phyloP scores from a whole-genome alignment of 495 filamentous ascomycete species.

The Darksidea phi region DNA sequence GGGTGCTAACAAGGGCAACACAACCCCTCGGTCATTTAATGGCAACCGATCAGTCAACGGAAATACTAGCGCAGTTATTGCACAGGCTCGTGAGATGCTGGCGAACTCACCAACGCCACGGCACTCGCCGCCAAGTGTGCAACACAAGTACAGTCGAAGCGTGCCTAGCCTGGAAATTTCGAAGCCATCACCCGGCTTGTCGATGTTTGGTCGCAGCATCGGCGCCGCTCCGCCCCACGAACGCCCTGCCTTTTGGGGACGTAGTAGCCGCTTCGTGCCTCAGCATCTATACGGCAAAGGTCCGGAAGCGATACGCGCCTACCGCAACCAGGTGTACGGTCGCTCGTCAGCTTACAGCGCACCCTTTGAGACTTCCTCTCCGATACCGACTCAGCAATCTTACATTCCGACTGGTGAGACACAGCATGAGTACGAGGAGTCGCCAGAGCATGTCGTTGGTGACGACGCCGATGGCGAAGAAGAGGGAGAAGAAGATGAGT shows the following conservation, averaged over 20 bases:
- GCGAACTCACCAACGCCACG: not conserved
- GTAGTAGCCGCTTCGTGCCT: constrained; percentile 42
- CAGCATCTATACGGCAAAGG: constrained; percentile 42
- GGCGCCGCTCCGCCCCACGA: not conserved
- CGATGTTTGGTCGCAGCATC: not conserved
- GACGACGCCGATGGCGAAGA: constrained; percentile 21
- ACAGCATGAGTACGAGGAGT: constrained; percentile 9
- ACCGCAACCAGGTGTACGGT: constrained; percentile 8
- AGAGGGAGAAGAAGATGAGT: constrained; percentile 17
- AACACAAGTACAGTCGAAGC: constrained; percentile 14
- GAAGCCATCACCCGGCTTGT: not conserved
- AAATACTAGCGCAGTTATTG: not conserved
- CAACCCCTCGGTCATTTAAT: not conserved
- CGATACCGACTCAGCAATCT: constrained; percentile 24
- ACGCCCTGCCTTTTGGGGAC: constrained; percentile 30
- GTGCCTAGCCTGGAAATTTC: constrained; percentile 23
- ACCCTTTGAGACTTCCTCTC: constrained; percentile 7
- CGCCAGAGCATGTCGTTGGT: constrained; percentile 12
- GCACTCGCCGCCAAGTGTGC: constrained; percentile 9
- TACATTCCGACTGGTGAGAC: constrained; percentile 4
- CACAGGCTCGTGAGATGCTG: not conserved
- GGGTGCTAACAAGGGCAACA: not conserved
- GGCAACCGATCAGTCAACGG: not conserved
- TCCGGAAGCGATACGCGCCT: constrained; percentile 19
- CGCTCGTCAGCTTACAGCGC: not conserved